These are phyloP conservation scores for Berberis thunbergii DNA, from an alignment of 164 flowering plant genomes.

Conservation along the genomic window DNA sequence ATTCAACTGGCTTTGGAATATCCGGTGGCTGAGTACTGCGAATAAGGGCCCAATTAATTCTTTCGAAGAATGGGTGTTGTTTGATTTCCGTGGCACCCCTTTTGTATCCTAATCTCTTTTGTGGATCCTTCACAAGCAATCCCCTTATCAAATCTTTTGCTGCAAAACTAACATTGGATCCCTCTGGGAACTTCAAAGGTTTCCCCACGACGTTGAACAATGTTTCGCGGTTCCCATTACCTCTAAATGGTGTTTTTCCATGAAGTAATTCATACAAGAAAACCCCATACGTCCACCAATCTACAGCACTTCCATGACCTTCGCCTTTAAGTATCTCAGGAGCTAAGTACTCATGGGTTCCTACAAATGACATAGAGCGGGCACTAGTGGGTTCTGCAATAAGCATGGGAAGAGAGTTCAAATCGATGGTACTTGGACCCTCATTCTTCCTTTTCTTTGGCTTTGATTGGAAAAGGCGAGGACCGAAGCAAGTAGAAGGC, in stretches of 20 bases:
- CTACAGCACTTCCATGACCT: conserved; percentile 93
- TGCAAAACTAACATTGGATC: conserved; percentile 45
- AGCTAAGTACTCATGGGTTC: conserved; percentile 77
- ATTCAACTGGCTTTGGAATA: conserved; percentile 52
- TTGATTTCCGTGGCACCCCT: conserved; percentile 81
- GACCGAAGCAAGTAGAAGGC: conserved; percentile 64
- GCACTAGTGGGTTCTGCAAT: conserved; percentile 73
- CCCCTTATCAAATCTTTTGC: conserved; percentile 68
- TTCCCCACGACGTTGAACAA: conserved; percentile 71
- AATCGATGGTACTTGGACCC: conserved; percentile 10
- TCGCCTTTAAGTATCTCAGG: conserved; percentile 82
- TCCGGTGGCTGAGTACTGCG: conserved; percentile 71
- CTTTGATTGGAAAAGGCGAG: conserved; percentile 41
- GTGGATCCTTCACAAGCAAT: conserved; percentile 63
- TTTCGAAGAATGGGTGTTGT: conserved; percentile 65
- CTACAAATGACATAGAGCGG: conserved; percentile 85
- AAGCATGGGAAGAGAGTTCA: conserved; percentile 49
- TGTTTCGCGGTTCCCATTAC: conserved; percentile 69
- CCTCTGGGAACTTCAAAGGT: conserved; percentile 61
- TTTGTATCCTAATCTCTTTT: conserved; percentile 64
- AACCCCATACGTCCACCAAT: conserved; percentile 91
- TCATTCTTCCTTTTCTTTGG: conserved; percentile 29
- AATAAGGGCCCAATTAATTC: conserved; percentile 69
- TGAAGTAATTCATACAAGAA: conserved; percentile 62
- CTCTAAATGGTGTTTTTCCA: conserved; percentile 77